Evolutionary conservation across 306 rosid species (phyloP).

Genomic region (Castanea sativa): DNA sequence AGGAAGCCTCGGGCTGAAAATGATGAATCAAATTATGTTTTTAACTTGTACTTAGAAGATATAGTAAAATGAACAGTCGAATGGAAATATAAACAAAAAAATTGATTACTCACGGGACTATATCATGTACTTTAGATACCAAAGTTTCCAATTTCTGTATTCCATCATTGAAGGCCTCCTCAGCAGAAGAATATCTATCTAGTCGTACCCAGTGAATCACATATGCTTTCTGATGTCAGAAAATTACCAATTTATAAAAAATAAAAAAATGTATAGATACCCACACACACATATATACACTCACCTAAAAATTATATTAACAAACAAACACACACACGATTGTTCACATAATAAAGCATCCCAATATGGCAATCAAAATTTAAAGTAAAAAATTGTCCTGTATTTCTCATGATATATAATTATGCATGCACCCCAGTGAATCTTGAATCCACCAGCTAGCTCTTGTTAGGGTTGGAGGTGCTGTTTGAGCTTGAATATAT

Average conservation of each 20-base stretch:
- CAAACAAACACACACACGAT: neutral
- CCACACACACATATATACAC: too few relatives aligned
- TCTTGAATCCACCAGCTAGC: too few relatives aligned
- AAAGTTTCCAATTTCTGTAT: constrained; percentile 50
- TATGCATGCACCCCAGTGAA: neutral
- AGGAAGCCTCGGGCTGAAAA: constrained; percentile 86
- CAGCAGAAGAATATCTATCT: constrained; percentile 70
- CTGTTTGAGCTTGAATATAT: neutral
- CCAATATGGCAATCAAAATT: neutral
- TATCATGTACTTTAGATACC: constrained; percentile 77
- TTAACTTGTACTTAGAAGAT: constrained; percentile 16
- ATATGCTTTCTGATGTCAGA: constrained; percentile 68
- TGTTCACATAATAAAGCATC: neutral
- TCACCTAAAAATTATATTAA: neutral
- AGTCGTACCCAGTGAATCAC: constrained; percentile 87
- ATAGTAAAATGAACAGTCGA: neutral
- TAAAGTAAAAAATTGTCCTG: neutral
- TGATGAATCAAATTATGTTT: constrained; percentile 25
- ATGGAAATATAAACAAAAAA: constrained; percentile 11
- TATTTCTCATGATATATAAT: neutral
- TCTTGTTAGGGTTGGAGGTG: too few relatives aligned
- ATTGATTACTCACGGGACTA: constrained; percentile 61
- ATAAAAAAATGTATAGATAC: too few relatives aligned
- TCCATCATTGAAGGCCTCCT: constrained; percentile 74
- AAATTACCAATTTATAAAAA: neutral